A percentile compares a stretch with the other conserved stretches of the same genome.
Evolutionary conservation across 2,329 filamentous ascomycete species (phyloP).

Genomic region (Graphium sp.): DNA sequence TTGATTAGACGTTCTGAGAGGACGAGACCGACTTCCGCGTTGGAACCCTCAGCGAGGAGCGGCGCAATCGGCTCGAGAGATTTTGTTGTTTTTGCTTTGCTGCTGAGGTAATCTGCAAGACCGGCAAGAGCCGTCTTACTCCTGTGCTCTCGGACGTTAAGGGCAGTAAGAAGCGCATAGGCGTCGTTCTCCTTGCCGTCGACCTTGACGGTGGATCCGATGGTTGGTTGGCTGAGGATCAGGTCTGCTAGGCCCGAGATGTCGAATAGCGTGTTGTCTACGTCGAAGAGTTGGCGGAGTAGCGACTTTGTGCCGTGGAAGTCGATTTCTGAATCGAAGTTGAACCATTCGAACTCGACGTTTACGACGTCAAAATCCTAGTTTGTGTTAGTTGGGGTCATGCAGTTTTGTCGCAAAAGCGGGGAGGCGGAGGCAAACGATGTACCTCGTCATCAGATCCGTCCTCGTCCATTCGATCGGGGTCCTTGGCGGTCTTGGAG

Average conservation of each 20-base stretch:
- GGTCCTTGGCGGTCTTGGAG: conserved; percentile 22
- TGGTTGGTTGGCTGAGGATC: conserved; percentile 68
- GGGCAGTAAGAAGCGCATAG: conserved; percentile 77
- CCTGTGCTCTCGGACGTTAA: conserved; percentile 69
- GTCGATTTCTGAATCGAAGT: conserved; percentile 75
- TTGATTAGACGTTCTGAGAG: conserved; percentile 93
- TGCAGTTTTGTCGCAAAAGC: conserved; percentile 5
- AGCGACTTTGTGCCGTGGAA: conserved; percentile 91
- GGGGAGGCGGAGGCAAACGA: conserved; percentile 1
- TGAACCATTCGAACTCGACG: conserved; percentile 98
- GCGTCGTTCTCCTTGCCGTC: conserved; percentile 86
- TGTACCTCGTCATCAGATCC: conserved; percentile 36
- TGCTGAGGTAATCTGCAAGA: conserved; percentile 53
- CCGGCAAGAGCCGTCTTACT: conserved; percentile 56
- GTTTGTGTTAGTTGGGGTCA: conserved; percentile 5
- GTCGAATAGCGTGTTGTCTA: conserved; percentile 72
- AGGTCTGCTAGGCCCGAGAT: conserved; percentile 74
- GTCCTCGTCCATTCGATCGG: conserved; percentile 32
- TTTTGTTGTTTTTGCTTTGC: conserved; percentile 33
- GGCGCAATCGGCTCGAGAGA: conserved; percentile 37
- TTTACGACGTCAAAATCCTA: conserved; percentile 85
- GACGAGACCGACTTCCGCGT: conserved; percentile 60
- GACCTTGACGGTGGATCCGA: conserved; percentile 94
- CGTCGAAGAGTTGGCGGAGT: conserved; percentile 80
- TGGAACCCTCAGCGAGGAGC: conserved; percentile 31